phyloP scores from a whole-genome alignment of 352 stramenopile species.

The Phytophthora megakarya region DNA sequence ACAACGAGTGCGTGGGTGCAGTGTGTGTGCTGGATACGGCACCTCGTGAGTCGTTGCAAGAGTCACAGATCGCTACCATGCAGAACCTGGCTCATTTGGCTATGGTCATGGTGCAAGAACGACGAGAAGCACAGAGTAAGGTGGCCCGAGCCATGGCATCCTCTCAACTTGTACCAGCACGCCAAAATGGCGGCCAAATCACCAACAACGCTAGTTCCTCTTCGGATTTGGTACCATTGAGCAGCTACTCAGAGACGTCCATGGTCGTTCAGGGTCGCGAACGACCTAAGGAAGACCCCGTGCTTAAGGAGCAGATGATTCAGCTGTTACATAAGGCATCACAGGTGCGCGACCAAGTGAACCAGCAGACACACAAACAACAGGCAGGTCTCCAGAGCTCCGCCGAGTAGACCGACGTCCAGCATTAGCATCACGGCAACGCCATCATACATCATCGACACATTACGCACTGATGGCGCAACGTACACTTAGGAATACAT shows the following conservation, averaged over 20 bases:
- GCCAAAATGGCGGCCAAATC: conserved; percentile 25
- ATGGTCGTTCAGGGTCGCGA: conserved; percentile 57
- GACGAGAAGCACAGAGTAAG: conserved; percentile 70
- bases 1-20: conserved; percentile 76
- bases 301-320: conserved; percentile 88
- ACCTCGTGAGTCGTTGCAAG: conserved; percentile 61
- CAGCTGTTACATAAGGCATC: conserved; percentile 84
- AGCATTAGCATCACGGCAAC: conserved; percentile 16
- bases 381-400: conserved; percentile 76
- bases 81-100: conserved; percentile 83
- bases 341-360: conserved; percentile 78
- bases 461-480: conserved; percentile 25
- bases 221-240: conserved; percentile 79
- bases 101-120: conserved; percentile 89
- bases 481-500: conserved; percentile 30
- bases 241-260: conserved; percentile 51
- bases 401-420: conserved; percentile 49
- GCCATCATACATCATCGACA: conserved; percentile 17
- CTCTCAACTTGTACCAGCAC: conserved; percentile 53
- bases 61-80: conserved; percentile 84
- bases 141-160: conserved; percentile 45
- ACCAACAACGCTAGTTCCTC: conserved; percentile 32
- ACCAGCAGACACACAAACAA: conserved; percentile 56
- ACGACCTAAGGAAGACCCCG: conserved; percentile 61
- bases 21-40: conserved; percentile 84